These are phyloP conservation scores for Chalaropsis thielavioides DNA, from an alignment of 2,329 filamentous ascomycete genomes.

Conservation along the genomic window DNA sequence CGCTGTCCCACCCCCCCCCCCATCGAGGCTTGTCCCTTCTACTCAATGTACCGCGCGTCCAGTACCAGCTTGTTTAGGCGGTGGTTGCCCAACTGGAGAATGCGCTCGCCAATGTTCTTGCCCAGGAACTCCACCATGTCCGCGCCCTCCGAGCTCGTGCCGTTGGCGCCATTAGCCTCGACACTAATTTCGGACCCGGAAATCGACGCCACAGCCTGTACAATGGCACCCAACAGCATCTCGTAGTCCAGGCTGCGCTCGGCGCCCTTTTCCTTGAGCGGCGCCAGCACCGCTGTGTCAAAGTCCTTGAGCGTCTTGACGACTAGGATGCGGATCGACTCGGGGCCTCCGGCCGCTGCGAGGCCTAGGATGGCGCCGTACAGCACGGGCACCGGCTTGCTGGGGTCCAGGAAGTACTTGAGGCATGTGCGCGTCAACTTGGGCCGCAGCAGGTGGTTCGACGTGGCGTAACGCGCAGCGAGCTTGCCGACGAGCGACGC, in stretches of 20 bases:
- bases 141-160: conserved; percentile 25
- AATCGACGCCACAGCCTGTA: conserved; percentile 38
- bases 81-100: conserved; percentile 33
- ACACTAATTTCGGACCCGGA: conserved; percentile 23
- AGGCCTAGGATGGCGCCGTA: conserved; percentile 80
- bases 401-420: conserved; percentile 79
- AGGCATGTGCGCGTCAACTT: conserved; percentile 86
- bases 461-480: conserved; percentile 63
- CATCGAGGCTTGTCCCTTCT: not conserved
- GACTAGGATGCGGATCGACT: conserved; percentile 42
- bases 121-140: conserved; percentile 42
- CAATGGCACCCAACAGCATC: conserved; percentile 40
- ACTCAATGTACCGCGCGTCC: conserved; percentile 39
- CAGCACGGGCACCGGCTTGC: conserved; percentile 67
- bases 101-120: conserved; percentile 36
- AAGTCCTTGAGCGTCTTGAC: conserved; percentile 42
- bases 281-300: conserved; percentile 38
- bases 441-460: conserved; percentile 68
- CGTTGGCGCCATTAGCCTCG: not conserved
- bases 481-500: conserved; percentile 70
- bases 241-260: conserved; percentile 39
- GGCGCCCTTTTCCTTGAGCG: conserved; percentile 34
- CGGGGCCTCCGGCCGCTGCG: conserved; percentile 55
- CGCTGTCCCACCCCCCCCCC: not conserved
- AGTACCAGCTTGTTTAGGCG: conserved; percentile 37